Evolutionary conservation across 495 filamentous ascomycete genomes (phyloP).

Genomic region (Neurospora sp.): DNA sequence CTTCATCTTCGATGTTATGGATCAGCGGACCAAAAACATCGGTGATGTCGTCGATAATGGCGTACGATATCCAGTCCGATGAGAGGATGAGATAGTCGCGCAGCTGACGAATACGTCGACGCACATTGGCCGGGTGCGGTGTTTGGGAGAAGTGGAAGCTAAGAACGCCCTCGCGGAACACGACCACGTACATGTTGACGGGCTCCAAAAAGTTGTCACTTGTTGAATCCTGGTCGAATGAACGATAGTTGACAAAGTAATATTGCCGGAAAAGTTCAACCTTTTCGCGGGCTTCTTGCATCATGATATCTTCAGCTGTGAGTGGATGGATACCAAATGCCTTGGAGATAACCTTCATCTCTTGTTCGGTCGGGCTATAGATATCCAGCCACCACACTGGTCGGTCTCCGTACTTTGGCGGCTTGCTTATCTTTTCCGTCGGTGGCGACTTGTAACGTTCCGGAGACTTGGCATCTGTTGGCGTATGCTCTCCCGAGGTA

Average conservation of each 20-base stretch:
- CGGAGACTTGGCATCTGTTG: conserved; percentile 14
- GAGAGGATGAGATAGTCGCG: conserved; percentile 88
- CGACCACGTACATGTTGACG: conserved; percentile 94
- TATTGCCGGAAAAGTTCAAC: conserved; percentile 95
- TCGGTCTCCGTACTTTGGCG: conserved; percentile 70
- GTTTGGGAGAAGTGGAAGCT: conserved; percentile 93
- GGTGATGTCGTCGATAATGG: conserved; percentile 95
- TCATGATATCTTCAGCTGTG: conserved; percentile 92
- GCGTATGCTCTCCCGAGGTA: conserved; percentile 8
- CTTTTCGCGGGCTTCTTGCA: conserved; percentile 94
- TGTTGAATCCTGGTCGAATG: conserved; percentile 86
- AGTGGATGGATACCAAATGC: conserved; percentile 91
- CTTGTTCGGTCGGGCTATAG: conserved; percentile 76
- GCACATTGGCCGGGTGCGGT: conserved; percentile 91
- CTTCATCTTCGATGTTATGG: conserved; percentile 78
- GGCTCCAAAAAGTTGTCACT: conserved; percentile 86
- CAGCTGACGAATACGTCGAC: conserved; percentile 82
- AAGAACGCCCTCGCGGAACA: conserved; percentile 89
- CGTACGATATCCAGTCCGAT: conserved; percentile 97
- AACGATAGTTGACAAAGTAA: conserved; percentile 96
- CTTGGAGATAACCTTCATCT: conserved; percentile 87
- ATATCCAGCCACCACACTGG: conserved; percentile 96
- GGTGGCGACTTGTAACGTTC: conserved; percentile 15
- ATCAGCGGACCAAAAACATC: conserved; percentile 91
- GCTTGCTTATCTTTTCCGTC: conserved; percentile 25